A percentile compares a stretch with the other conserved stretches of the same genome.
Conservation (phyloP, 2,329 filamentous ascomycete species). For the Diaporthe caulivora region DNA sequence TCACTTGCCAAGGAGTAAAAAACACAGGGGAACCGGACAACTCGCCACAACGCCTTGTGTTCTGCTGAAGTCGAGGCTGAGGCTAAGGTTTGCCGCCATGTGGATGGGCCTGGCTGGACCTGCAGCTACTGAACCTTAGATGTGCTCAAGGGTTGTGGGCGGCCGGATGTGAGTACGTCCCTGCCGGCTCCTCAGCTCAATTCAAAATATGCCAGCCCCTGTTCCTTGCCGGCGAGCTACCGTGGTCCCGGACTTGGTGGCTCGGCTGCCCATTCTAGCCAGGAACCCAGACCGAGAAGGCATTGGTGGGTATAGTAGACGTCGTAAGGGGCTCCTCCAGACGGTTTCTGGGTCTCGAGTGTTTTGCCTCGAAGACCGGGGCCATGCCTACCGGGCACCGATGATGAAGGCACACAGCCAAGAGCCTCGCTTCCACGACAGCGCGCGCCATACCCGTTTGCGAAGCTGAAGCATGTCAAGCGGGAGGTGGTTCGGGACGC, state of each 20-base stretch:
- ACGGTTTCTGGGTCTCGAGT: constrained; percentile 15
- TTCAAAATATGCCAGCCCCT: constrained; percentile 6
- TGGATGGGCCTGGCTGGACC: constrained; percentile 28
- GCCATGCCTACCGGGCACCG: constrained; percentile 1
- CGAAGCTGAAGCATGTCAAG: background rate
- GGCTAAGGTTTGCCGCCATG: constrained; percentile 29
- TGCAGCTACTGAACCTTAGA: constrained; percentile 28
- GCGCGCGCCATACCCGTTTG: background rate
- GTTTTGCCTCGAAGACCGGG: constrained; percentile 22
- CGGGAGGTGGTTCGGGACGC: constrained; percentile 16
- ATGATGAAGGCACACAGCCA: constrained; percentile 22
- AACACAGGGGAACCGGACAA: background rate
- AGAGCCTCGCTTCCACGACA: constrained; percentile 27
- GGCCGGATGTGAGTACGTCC: constrained; percentile 13
- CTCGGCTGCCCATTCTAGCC: constrained; percentile 6
- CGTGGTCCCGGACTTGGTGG: constrained; percentile 11
- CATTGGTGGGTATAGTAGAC: constrained; percentile 7
- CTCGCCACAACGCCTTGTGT: background rate
- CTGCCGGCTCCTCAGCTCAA: constrained; percentile 10
- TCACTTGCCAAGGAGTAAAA: background rate
- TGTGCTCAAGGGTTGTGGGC: background rate
- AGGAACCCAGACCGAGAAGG: constrained; percentile 14
- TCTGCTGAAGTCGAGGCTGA: constrained; percentile 13
- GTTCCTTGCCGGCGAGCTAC: constrained; percentile 21
- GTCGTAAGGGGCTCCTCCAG: constrained; percentile 14